Conservation (phyloP, 352 stramenopile genomes). For the Phytopythium kandeliae region DNA sequence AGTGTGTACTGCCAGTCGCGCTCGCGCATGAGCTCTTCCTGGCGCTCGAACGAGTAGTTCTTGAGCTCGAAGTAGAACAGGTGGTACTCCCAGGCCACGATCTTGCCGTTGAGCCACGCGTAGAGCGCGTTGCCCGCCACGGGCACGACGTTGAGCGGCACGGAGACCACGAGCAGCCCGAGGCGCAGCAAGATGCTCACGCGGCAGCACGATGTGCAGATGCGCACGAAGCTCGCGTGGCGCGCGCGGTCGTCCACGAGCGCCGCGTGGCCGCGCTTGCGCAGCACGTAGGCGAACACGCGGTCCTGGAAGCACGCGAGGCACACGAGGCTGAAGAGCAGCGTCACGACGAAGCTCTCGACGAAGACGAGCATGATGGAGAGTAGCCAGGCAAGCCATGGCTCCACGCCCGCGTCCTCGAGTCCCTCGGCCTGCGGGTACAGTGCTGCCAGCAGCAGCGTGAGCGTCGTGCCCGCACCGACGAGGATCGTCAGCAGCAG, state of each 20-base stretch:
- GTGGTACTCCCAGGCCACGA: slow-evolving; percentile 69
- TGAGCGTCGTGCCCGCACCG: slow-evolving; percentile 31
- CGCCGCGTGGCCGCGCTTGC: slow-evolving; percentile 33
- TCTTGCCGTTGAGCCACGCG: slow-evolving; percentile 61
- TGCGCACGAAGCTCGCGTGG: slow-evolving; percentile 35
- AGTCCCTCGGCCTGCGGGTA: slow-evolving; percentile 41
- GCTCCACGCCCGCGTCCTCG: slow-evolving; percentile 24
- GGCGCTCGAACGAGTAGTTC: slow-evolving; percentile 44
- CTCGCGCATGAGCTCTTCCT: slow-evolving; percentile 40
- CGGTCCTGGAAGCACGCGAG: slow-evolving; percentile 56
- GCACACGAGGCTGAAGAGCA: slow-evolving; percentile 59
- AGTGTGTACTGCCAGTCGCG: slow-evolving; percentile 51
- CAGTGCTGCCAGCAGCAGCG: slow-evolving; percentile 37
- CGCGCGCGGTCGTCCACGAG: slow-evolving; percentile 41
- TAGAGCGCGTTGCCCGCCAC: slow-evolving; percentile 56
- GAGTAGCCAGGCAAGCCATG: slow-evolving; percentile 50
- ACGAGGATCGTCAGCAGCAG: slow-evolving; percentile 54
- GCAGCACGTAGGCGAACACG: slow-evolving; percentile 59
- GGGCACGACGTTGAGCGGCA: slow-evolving; percentile 67
- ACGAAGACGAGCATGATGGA: slow-evolving; percentile 52
- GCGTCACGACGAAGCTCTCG: slow-evolving; percentile 66
- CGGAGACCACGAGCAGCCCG: slow-evolving; percentile 44
- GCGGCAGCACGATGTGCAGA: slow-evolving; percentile 46
- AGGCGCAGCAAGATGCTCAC: slow-evolving; percentile 47
- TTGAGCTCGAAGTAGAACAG: slow-evolving; percentile 77